A percentile compares a stretch with the other conserved stretches of the same genome.
phyloP scores from a whole-genome alignment of 2,329 filamentous ascomycete species.

The Botryosphaeria dothidea region DNA sequence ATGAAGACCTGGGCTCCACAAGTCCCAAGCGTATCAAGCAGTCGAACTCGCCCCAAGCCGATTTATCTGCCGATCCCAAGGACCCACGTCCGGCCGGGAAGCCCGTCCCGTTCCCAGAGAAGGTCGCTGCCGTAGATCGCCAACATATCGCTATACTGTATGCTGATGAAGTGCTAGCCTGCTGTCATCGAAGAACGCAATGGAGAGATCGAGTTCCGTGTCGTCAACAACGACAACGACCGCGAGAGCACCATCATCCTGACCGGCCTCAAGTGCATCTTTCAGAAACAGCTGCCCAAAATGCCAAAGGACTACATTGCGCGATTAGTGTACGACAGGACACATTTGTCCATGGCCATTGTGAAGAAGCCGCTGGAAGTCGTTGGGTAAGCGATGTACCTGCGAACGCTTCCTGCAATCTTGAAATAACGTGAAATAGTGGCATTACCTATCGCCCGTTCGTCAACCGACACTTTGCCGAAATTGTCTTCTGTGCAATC shows the following conservation, averaged over 20 bases:
- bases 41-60: slow-evolving; percentile 27
- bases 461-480: slow-evolving; percentile 86
- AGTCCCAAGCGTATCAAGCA: slow-evolving; percentile 60
- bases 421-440: slow-evolving; percentile 46
- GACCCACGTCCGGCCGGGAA: slow-evolving; percentile 51
- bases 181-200: slow-evolving; percentile 91
- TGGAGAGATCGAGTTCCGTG: slow-evolving; percentile 93
- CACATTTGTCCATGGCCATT: slow-evolving; percentile 94
- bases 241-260: slow-evolving; percentile 90
- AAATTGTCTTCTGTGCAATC: slow-evolving; percentile 98
- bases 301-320: slow-evolving; percentile 99
- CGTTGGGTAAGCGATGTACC: slow-evolving; percentile 56
- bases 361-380: slow-evolving; percentile 95
- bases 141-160: neutral
- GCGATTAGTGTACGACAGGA: slow-evolving; percentile 93
- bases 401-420: neutral
- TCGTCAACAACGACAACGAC: slow-evolving; percentile 93
- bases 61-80: slow-evolving; percentile 38
- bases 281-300: slow-evolving; percentile 96
- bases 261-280: slow-evolving; percentile 94
- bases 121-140: slow-evolving; percentile 51
- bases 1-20: slow-evolving; percentile 61
- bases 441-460: slow-evolving; percentile 97
- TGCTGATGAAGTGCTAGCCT: slow-evolving; percentile 54
- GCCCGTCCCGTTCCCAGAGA: slow-evolving; percentile 85